Conservation (phyloP, 257 asterid genomes). For the Orobanche coerulescens region DNA sequence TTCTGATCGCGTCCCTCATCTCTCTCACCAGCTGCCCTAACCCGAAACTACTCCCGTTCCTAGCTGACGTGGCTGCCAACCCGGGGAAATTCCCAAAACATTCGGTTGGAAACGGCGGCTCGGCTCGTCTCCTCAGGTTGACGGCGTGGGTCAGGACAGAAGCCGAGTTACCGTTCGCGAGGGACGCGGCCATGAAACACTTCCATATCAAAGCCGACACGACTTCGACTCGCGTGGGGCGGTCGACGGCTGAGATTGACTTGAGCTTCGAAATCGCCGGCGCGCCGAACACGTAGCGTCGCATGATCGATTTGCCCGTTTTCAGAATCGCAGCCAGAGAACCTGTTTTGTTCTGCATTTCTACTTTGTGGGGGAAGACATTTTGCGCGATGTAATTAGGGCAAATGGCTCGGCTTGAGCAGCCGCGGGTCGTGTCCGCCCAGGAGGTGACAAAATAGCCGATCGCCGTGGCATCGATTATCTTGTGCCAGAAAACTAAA, state of each 20-base stretch:
- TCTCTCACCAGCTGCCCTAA: neutral
- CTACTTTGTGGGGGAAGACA: slow-evolving; percentile 12
- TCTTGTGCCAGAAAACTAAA: neutral
- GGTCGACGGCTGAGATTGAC: neutral
- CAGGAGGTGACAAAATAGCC: slow-evolving; percentile 9
- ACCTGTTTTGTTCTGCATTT: neutral
- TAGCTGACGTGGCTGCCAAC: neutral
- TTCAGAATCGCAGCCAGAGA: neutral
- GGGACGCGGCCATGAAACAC: slow-evolving; percentile 13
- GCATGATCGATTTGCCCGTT: neutral
- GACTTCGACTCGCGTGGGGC: slow-evolving; percentile 14
- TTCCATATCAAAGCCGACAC: slow-evolving; percentile 20
- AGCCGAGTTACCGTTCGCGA: neutral
- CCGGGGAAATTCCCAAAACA: slow-evolving; percentile 17
- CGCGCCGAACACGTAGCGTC: slow-evolving; percentile 21
- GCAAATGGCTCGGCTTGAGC: neutral
- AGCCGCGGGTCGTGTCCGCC: neutral
- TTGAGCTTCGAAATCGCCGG: slow-evolving; percentile 14
- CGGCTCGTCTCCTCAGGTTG: slow-evolving; percentile 20
- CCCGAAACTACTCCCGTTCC: neutral
- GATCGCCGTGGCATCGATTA: slow-evolving; percentile 5
- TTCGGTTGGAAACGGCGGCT: slow-evolving; percentile 1
- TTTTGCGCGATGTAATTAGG: slow-evolving; percentile 7
- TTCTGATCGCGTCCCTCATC: neutral
- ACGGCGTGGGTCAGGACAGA: neutral